Base-by-base conservation (phyloP, 139 green algal species). In the Gonium pectorale region DNA sequence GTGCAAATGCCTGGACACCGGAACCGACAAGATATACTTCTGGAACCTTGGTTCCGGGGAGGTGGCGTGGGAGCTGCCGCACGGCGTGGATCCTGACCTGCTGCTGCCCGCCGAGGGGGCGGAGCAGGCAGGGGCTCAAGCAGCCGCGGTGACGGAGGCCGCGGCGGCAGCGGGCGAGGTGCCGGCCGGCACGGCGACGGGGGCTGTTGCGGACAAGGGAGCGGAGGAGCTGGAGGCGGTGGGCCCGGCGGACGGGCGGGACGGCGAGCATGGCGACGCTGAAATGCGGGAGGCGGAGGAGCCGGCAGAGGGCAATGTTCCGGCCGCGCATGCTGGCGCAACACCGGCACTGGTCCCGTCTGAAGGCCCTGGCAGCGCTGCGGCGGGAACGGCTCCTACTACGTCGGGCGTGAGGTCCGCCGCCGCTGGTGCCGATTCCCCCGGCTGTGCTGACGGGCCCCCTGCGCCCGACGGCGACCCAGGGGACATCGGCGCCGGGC, bases 41-140 rank as follows among this genome's bases (percentile, higher is more conserved):
- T 97, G 94, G 94, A 87, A 95, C 68, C 67, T 83, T 17, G 46
- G 38, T 5, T 93, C 77, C 2, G 88, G 94, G 38, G 92, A 95
- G 64, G 94, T 97, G 60, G 68, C 91, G 3, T 97, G 94, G 94
- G 88, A 93, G 22, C 86, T 91, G 26, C 94, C 94, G 27, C 64
- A 46, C 1, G 88, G 88, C 40, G 40, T 80, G 2, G 87, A 94
- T 52, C 68, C 74, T 1, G 81, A 89, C n/a, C 44, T 74, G 5
- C 82, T 94, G 54, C 51, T 91, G 51, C 86, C 90, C 24, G 62
- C 22, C 67, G 41, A 5, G 31, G 46, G 17, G 2, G 71, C 22
- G 22, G 56, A 1, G 22, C 54, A 35, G 7, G 77, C 13, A 2
- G 52, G 3, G 2, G 63, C 33, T 3, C 43, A 35, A 13, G 52